Percentiles rank a stretch among this genome's conserved stretches.
Conservation (phyloP, 164 flowering plant genomes). For the Akebia trifoliata region DNA sequence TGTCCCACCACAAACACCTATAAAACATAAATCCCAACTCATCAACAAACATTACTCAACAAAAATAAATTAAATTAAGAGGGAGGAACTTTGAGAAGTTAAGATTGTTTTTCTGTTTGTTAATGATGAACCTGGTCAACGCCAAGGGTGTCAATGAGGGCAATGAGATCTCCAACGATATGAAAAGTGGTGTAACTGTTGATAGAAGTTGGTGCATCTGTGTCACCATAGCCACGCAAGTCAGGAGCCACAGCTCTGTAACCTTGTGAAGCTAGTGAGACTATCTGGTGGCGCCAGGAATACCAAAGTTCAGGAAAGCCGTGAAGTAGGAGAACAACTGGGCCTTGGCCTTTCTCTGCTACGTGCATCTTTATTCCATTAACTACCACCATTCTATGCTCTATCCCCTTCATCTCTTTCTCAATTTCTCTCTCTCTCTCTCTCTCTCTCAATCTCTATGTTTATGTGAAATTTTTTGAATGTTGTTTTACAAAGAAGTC, state of each 20-base stretch:
- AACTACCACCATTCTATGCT: slow-evolving; percentile 30
- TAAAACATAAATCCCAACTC: not conserved
- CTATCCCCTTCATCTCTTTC: slow-evolving; percentile 30
- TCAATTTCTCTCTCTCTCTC: no score
- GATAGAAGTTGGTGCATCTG: slow-evolving; percentile 49
- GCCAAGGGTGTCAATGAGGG: slow-evolving; percentile 42
- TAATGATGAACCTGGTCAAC: slow-evolving; percentile 34
- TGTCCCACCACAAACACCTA: slow-evolving; percentile 54
- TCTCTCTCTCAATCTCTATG: no score
- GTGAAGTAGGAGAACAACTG: slow-evolving; percentile 46
- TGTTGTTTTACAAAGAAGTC: no score
- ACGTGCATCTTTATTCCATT: slow-evolving; percentile 55
- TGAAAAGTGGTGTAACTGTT: slow-evolving; percentile 45
- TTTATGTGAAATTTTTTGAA: no score
- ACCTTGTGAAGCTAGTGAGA: slow-evolving; percentile 39
- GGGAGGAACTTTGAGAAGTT: not conserved
- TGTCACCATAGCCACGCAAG: slow-evolving; percentile 69
- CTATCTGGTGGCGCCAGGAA: slow-evolving; percentile 61
- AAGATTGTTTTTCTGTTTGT: no score
- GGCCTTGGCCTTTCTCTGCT: slow-evolving; percentile 50
- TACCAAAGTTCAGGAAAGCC: slow-evolving; percentile 65
- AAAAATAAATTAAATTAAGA: not conserved
- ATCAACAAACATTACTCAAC: not conserved
- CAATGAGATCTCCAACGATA: slow-evolving; percentile 61
- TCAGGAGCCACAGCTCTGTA: slow-evolving; percentile 63